Base-by-base conservation (phyloP, 257 asterid species). In the Avicennia marina region DNA sequence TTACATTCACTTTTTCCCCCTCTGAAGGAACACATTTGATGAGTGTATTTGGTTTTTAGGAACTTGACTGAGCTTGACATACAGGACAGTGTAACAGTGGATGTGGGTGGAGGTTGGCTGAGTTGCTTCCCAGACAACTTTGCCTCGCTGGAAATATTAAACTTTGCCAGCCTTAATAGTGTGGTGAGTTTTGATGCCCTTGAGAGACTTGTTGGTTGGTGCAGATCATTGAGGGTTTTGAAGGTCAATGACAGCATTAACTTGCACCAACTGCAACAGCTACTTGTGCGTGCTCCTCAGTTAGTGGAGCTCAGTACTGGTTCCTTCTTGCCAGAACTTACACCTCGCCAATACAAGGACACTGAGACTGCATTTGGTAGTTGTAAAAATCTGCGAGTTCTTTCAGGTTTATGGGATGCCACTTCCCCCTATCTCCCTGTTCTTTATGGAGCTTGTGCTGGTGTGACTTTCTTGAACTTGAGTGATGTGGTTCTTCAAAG, bases 11-110 rank as follows among this genome's bases (percentile, higher is more conserved):
- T 25, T 26, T 3, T 27, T 51, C 1, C 27, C 4, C 29, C 1
- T 48, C 32, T 4, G 25, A n/a, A n/a, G n/a, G n/a, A n/a, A n/a
- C 24, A 3, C 2, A 25, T 63, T 39, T 60, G 13, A 53, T 62
- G 39, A 19, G 18, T 66, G 5, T 13, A 41, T 60, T 46, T 60
- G 70, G 60, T 41, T 58, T 63, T 34, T 74, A 87, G 96, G 94
- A 80, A 72, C 70, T 79, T 88, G 86, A 89, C 74, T n/a, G 97
- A 89, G 80, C 94, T 89, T 43, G 80, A 89, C 78, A 77, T 89
- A 53, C 90, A 81, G 49, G 97, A 89, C 75, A 67, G 83, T 69
- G 69, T 68, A 48, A 78, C 76, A 10, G 87, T 79, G 53, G 95
- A 86, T 25, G 47, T 70, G 15, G 62, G 64, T 42, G 95, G 85